A percentile compares a stretch with the other conserved stretches of the same genome.
phyloP scores from a whole-genome alignment of 2,329 filamentous ascomycete genomes.

The Aspergillus clavatus region DNA sequence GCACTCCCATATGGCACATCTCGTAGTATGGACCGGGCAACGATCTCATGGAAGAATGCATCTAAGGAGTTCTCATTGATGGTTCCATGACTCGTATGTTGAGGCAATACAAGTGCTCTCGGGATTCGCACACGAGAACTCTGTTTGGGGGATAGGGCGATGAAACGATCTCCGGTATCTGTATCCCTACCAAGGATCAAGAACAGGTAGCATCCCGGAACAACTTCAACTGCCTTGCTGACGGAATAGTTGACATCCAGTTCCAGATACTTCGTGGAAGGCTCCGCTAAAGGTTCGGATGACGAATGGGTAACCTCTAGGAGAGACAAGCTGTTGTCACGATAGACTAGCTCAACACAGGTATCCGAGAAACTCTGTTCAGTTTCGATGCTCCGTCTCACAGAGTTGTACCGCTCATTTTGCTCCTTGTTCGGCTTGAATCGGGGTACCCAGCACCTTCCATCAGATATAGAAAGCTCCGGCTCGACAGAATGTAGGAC shows the following conservation, averaged over 20 bases:
- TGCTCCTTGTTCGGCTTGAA: not conserved
- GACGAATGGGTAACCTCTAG: not conserved
- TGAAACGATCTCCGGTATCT: not conserved
- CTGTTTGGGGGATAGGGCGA: not conserved
- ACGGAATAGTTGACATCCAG: not conserved
- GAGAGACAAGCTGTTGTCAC: not conserved
- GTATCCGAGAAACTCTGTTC: not conserved
- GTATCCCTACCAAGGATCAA: not conserved
- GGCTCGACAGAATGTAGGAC: not conserved
- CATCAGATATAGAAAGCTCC: conserved; percentile 5
- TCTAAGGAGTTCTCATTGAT: not conserved
- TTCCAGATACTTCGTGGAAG: not conserved
- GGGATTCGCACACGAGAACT: not conserved
- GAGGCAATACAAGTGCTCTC: not conserved
- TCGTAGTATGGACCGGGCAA: not conserved
- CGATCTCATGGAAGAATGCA: not conserved
- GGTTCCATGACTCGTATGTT: not conserved
- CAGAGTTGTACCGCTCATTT: conserved; percentile 11
- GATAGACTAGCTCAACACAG: not conserved
- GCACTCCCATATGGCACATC: not conserved
- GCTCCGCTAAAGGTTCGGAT: not conserved
- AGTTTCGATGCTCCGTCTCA: not conserved
- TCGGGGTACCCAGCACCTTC: conserved; percentile 16
- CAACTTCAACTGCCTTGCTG: not conserved
- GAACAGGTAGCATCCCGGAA: not conserved